These are phyloP conservation scores for Beauveria bassiana DNA, from an alignment of 2,329 filamentous ascomycete species.

Conservation along the genomic window DNA sequence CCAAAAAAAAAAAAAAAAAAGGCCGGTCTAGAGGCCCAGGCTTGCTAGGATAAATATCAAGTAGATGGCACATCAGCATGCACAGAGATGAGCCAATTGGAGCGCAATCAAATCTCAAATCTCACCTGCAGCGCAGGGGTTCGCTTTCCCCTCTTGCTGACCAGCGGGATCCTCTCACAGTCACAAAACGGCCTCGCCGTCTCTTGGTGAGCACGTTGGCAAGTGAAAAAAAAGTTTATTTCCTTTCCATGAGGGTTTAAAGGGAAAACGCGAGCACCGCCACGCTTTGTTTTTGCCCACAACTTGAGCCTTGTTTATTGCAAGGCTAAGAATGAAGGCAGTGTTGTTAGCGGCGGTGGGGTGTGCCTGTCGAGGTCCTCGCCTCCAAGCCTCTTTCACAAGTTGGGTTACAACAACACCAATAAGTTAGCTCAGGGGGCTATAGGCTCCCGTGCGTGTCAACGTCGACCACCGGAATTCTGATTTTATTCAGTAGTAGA, in stretches of 20 bases:
- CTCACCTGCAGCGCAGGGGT: constrained; percentile 1
- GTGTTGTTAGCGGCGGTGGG: neutral
- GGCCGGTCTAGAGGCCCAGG: neutral
- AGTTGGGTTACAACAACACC: neutral
- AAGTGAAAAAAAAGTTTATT: neutral
- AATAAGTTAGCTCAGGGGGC: neutral
- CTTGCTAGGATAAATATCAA: neutral
- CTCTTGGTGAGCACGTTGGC: neutral
- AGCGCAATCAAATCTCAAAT: neutral
- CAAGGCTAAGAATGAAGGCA: neutral
- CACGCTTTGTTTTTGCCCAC: neutral
- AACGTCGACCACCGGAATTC: too few species aligned
- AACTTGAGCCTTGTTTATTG: neutral
- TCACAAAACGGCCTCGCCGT: neutral
- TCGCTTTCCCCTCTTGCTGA: neutral
- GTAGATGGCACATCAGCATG: neutral
- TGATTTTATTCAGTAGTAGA: too few species aligned
- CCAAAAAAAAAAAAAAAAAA: neutral
- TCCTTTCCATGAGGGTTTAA: neutral
- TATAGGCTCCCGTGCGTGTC: too few species aligned
- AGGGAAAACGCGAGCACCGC: neutral
- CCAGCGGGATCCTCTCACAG: neutral
- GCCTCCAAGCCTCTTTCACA: neutral
- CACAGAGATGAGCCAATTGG: neutral
- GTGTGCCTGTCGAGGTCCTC: neutral